These are phyloP conservation scores for Fraxinus sp. DNA, from an alignment of 305 asterid genomes.

Conservation along the genomic window DNA sequence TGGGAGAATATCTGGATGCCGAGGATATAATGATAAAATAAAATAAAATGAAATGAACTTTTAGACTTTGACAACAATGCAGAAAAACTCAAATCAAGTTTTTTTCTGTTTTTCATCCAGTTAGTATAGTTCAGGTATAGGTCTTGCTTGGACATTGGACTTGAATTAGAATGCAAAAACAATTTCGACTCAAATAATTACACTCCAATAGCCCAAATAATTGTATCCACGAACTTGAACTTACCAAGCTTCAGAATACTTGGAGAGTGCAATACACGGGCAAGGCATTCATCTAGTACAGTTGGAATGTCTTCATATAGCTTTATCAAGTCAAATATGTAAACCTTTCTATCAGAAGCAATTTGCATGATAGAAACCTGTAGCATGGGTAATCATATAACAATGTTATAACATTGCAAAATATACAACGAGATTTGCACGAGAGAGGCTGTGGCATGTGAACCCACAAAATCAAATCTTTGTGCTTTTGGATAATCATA, in stretches of 20 bases:
- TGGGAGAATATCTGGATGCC: conserved; percentile 5
- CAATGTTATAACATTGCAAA: conserved; percentile 8
- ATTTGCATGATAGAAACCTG: conserved; percentile 99
- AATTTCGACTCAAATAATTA: background rate
- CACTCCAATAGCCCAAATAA: conserved; percentile 16
- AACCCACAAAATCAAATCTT: background rate
- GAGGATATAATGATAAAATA: background rate
- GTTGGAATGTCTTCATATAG: conserved; percentile 59
- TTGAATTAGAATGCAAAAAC: conserved; percentile 5
- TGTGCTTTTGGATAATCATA: background rate
- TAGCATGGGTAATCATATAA: conserved; percentile 19
- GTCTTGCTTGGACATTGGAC: conserved; percentile 11
- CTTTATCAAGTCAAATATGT: conserved; percentile 83
- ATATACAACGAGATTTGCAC: background rate
- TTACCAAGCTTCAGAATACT: conserved; percentile 89
- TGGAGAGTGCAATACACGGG: conserved; percentile 70
- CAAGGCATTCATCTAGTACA: conserved; percentile 72
- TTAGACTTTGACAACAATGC: background rate
- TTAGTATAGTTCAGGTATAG: conserved; percentile 4
- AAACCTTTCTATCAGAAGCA: conserved; percentile 81
- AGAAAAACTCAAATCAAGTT: background rate
- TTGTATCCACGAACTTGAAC: conserved; percentile 19
- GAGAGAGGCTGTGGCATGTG: background rate
- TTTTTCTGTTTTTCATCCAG: background rate
- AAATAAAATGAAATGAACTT: background rate